phyloP scores from a whole-genome alignment of 768 basidiomycete species.

The Rhizopogon sp. region DNA sequence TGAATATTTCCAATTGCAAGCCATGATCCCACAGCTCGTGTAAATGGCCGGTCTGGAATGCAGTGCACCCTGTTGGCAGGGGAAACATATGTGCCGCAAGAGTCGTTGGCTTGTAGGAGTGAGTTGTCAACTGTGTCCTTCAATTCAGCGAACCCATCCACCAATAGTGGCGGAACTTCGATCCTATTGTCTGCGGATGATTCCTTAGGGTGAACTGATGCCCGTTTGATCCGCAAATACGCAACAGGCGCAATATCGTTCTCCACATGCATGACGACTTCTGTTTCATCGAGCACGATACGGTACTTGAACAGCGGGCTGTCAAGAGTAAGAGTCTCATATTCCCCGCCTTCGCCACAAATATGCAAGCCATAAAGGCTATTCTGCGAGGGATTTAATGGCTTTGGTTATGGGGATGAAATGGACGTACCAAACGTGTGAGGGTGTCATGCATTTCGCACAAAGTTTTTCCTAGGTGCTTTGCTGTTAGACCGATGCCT shows the following conservation, averaged over 20 bases:
- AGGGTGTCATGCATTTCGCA: conserved; percentile 71
- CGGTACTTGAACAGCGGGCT: conserved; percentile 81
- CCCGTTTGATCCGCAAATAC: conserved; percentile 75
- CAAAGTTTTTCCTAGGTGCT: conserved; percentile 77
- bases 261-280: conserved; percentile 74
- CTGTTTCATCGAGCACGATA: conserved; percentile 63
- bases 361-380: conserved; percentile 82
- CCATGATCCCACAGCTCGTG: conserved; percentile 52
- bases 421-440: conserved; percentile 54
- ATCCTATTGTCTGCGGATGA: conserved; percentile 11
- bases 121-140: background rate
- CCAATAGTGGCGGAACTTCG: conserved; percentile 49
- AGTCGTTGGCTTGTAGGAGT: background rate
- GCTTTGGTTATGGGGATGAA: background rate
- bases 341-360: conserved; percentile 98
- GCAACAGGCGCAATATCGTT: conserved; percentile 88
- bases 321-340: conserved; percentile 89
- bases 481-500: conserved; percentile 77
- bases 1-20: conserved; percentile 60
- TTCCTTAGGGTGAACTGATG: conserved; percentile 55
- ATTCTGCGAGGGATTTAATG: conserved; percentile 43
- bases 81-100: background rate
- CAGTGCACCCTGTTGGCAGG: background rate
- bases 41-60: conserved; percentile 9
- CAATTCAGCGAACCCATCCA: conserved; percentile 12